phyloP scores from a whole-genome alignment of 805 yeast species.

The Ogataea zsoltii region DNA sequence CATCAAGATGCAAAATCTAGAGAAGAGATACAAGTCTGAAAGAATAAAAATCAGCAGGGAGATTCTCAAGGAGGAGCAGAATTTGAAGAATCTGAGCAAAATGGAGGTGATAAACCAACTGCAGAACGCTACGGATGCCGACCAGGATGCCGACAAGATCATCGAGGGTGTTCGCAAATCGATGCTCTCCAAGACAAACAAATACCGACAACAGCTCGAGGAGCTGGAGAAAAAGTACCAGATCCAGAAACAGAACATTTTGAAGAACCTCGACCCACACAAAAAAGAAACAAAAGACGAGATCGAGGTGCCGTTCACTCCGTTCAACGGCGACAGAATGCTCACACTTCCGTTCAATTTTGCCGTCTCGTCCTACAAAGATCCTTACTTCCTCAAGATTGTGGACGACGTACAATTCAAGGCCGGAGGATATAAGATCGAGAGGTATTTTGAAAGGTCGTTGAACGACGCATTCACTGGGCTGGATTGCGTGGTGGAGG shows the following conservation, averaged over 20 bases:
- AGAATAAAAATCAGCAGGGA: conserved; percentile 66
- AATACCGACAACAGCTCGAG: conserved; percentile 60
- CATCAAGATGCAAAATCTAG: conserved; percentile 63
- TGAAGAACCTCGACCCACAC: conserved; percentile 27
- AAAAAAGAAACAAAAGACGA: conserved; percentile 34
- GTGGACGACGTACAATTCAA: conserved; percentile 59
- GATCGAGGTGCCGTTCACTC: conserved; percentile 71
- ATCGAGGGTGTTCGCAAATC: conserved; percentile 53
- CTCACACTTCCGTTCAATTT: conserved; percentile 47
- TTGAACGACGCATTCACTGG: conserved; percentile 90
- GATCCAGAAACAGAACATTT: conserved; percentile 30
- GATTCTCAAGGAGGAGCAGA: conserved; percentile 50
- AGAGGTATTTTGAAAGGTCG: conserved; percentile 69
- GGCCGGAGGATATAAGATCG: conserved; percentile 85
- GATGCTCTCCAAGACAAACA: conserved; percentile 61
- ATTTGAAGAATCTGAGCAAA: conserved; percentile 44
- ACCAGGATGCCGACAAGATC: conserved; percentile 42
- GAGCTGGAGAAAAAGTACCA: conserved; percentile 33
- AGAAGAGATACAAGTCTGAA: conserved; percentile 68
- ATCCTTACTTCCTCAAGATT: conserved; percentile 51
- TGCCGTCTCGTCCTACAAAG: conserved; percentile 46
- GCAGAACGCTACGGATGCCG: conserved; percentile 34
- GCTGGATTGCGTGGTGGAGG: conserved; percentile 74
- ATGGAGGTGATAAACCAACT: conserved; percentile 57
- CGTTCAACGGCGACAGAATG: conserved; percentile 88